Conservation (phyloP, 2,329 filamentous ascomycete genomes). For the Pseudopithomyces maydicus region DNA sequence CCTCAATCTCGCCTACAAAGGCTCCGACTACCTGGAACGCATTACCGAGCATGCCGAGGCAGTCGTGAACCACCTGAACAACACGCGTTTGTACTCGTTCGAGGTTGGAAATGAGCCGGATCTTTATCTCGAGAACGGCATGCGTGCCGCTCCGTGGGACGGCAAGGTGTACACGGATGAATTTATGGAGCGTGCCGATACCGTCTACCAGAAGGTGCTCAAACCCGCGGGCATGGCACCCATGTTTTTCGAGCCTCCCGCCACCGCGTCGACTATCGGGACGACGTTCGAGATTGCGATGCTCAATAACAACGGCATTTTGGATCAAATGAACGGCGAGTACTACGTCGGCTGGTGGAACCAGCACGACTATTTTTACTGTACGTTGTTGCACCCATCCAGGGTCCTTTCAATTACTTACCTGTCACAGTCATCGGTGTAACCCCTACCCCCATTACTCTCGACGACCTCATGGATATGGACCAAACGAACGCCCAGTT, state of each 20-base stretch:
- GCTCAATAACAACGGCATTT: conserved; percentile 49
- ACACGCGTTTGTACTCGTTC: conserved; percentile 48
- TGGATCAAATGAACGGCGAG: conserved; percentile 41
- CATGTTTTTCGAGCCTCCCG: conserved; percentile 56
- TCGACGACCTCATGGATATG: conserved; percentile 53
- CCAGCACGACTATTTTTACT: conserved; percentile 61
- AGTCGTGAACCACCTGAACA: conserved; percentile 43
- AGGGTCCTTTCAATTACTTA: conserved; percentile 17
- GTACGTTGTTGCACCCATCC: conserved; percentile 23
- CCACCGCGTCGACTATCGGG: conserved; percentile 57
- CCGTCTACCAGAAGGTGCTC: conserved; percentile 53
- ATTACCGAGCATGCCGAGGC: conserved; percentile 51
- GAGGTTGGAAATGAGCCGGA: conserved; percentile 53
- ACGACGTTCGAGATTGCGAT: conserved; percentile 55
- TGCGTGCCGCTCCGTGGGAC: conserved; percentile 51
- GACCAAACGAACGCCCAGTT: conserved; percentile 55
- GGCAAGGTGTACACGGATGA: conserved; percentile 52
- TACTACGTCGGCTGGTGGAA: conserved; percentile 54
- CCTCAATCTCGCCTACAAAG: conserved; percentile 56
- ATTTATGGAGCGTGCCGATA: conserved; percentile 52
- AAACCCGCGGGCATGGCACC: conserved; percentile 46
- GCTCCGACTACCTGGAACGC: conserved; percentile 49
- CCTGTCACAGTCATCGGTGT: conserved; percentile 50
- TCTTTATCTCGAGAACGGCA: conserved; percentile 50
- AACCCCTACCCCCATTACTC: conserved; percentile 49